Base-by-base conservation (phyloP, 176 grass and related monocot species). In the Oryza meridionalis region DNA sequence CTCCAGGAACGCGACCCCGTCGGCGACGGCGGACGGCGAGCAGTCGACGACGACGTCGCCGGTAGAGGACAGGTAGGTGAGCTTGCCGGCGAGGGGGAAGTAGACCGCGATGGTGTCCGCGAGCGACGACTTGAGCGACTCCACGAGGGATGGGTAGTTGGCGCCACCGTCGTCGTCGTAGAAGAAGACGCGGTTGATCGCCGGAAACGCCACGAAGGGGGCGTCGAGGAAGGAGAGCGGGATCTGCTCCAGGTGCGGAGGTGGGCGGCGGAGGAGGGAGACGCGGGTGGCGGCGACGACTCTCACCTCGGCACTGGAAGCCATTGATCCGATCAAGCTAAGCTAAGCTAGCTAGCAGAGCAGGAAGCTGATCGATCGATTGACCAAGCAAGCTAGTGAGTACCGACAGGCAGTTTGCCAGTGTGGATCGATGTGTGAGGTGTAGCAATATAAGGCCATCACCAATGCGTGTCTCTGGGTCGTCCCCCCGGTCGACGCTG, bases 41-140 rank as follows among this genome's bases (percentile, higher is more conserved):
- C 71, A 78, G 71, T 87, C 85, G 49, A 87, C 17, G 62, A 67
- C 47, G 42, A 82, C 24, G 62, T 69, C 78, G 71, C 51, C 70
- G 6, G 72, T 64, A 21, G 29, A 37, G 10, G 37, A 0, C 10
- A 68, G 5, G 72, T 77, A 44, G 2, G 44, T 11, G 22, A 85
- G 83, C 72, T 44, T 85, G 11, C 82, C 70, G 1, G 70, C 69
- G 59, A 76, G 43, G 15, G 69, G 35, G 49, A 55, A 75, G 61
- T 29, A 82, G 29, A 35, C 15, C 3, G 17, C 13, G 21, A 83
- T 19, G 5, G 71, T 55, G n/a, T 63, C 24, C 1, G 72, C 38
- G 24, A 85, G 83, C 9, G 74, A 77, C n/a, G 49, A 62, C 6
- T 61, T 77, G 74, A 85, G 83, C 1, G 65, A 44, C 22, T 29